Conservation (phyloP, 495 filamentous ascomycete species). For the Chaetomium tenue region DNA sequence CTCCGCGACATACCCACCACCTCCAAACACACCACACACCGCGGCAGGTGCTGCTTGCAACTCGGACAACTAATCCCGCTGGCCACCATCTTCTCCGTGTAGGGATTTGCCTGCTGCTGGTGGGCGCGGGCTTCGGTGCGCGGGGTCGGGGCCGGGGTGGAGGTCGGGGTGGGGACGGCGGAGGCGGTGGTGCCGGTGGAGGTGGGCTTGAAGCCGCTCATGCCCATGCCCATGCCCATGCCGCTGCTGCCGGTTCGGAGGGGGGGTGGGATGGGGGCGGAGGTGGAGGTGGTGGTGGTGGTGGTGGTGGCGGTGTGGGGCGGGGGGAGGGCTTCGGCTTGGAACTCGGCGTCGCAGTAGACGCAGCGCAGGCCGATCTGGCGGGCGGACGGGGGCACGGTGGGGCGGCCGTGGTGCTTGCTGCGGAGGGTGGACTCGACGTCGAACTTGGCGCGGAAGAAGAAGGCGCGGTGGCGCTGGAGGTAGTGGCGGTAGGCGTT, state of each 20-base stretch:
- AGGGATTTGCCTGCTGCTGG: slow-evolving; percentile 38
- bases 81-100: slow-evolving; percentile 47
- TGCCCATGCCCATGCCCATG: not conserved
- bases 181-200: not conserved
- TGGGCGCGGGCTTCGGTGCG: slow-evolving; percentile 18
- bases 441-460: slow-evolving; percentile 61
- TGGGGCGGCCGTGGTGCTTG: slow-evolving; percentile 60
- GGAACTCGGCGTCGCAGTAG: slow-evolving; percentile 64
- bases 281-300: not conserved
- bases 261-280: slow-evolving; percentile 15
- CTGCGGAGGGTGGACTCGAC: slow-evolving; percentile 57
- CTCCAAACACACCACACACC: slow-evolving; percentile 84
- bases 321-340: slow-evolving; percentile 8
- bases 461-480: slow-evolving; percentile 58
- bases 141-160: slow-evolving; percentile 6
- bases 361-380: slow-evolving; percentile 82
- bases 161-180: not conserved
- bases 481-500: slow-evolving; percentile 78
- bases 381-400: slow-evolving; percentile 62
- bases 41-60: slow-evolving; percentile 83
- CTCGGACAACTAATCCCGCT: slow-evolving; percentile 69
- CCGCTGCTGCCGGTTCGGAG: slow-evolving; percentile 20
- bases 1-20: slow-evolving; percentile 74
- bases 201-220: slow-evolving; percentile 10
- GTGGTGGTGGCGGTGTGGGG: not conserved